Conservation (phyloP, 768 basidiomycete genomes). For the Cystofilobasidium capitatum region DNA sequence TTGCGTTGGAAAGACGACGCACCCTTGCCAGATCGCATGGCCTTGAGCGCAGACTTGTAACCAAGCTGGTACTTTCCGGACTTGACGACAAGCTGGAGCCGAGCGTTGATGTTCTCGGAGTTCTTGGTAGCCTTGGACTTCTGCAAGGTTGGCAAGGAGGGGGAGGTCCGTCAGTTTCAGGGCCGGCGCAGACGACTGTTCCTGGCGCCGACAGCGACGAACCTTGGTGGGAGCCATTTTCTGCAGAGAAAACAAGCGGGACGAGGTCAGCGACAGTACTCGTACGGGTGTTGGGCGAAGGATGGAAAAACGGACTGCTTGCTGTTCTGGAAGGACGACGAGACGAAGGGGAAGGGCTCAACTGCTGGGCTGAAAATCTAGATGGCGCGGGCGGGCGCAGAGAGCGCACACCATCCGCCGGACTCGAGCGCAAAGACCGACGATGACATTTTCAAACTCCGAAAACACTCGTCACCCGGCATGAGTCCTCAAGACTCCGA, state of each 20-base stretch:
- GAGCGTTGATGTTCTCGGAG: conserved; percentile 80
- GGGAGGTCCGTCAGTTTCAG: not conserved
- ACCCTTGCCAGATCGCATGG: conserved; percentile 98
- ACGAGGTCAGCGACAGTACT: not conserved
- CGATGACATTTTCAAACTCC: no score
- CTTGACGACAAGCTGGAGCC: conserved; percentile 75
- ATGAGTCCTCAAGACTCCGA: no score
- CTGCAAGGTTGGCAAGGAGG: conserved; percentile 37
- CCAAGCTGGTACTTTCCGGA: conserved; percentile 74
- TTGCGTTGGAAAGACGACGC: conserved; percentile 39
- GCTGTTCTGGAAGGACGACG: not conserved
- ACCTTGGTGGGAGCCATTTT: conserved; percentile 25
- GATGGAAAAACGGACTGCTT: not conserved
- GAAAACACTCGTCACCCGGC: no score
- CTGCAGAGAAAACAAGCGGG: not conserved
- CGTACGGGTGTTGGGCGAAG: not conserved
- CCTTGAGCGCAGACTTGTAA: conserved; percentile 96
- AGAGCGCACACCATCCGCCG: no score
- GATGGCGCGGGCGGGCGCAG: not conserved
- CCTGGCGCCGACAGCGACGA: not conserved
- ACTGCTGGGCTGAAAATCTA: no score
- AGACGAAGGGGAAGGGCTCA: not conserved
- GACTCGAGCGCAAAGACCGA: no score
- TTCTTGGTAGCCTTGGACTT: conserved; percentile 91
- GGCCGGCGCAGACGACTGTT: not conserved